Base-by-base conservation (phyloP, 257 asterid species). In the Coffea canephora region DNA sequence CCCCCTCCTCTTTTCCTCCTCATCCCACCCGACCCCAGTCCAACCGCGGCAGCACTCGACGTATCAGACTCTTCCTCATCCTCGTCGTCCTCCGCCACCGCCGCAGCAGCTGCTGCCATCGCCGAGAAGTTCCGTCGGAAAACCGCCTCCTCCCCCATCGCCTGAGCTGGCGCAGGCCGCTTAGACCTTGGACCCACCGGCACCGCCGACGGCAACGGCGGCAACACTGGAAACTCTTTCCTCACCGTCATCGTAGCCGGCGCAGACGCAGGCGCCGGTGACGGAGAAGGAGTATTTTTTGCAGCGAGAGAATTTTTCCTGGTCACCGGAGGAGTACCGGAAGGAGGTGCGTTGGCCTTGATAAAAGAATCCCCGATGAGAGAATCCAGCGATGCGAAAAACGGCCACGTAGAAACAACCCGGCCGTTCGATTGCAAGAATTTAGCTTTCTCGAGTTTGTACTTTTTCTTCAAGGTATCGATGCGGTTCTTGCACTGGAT, bases 401-500 rank as follows among this genome's bases (percentile, higher is more conserved):
- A 94, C 69, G 97, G 86, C 99, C 99, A 95, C 50, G 93, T 50
- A 73, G 97, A 84, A 66, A 76, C 80, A 89, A 85, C 83, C 70
- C 87, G 87, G 75, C 90, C 92, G 85, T 86, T 67, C 83, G 96
- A 88, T 83, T 88, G 87, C 74, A 86, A 80, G 74, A 77, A 85
- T 80, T 85, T 90, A 78, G 90, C 75, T 87, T 88, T 91, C 92
- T 93, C 97, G 83, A 88, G 79, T 88, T 93, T 96, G 90, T 81
- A 96, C 88, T 89, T 91, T 90, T 96, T 96, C 85, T 96, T 95
- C 69, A 91, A 77, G 75, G 98, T 96, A 88, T 96, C 99, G 84
- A 95, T 89, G 59, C 98, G 97, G 82, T 96, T 96, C 73, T 96
- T 94, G 78, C 99, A 94, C 92, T 96, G 99, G 59, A 94, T 87